A percentile compares a stretch with the other conserved stretches of the same genome.
Evolutionary conservation across 305 asterid species (phyloP).

Genomic region (Rubia balearica): DNA sequence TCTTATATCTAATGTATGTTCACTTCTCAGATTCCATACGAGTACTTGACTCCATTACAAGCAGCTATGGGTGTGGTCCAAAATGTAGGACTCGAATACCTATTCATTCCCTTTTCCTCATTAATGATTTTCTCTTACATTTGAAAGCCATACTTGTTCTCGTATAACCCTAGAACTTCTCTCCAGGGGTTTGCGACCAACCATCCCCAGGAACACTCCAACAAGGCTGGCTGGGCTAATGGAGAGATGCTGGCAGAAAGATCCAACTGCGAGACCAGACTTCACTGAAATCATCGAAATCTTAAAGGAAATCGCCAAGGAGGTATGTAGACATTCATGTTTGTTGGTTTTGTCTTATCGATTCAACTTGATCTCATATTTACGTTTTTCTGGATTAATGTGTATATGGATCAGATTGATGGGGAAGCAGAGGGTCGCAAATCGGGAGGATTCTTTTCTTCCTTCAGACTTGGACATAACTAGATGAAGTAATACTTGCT

Average conservation of each 20-base stretch:
- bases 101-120: neutral
- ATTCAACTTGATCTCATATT: neutral
- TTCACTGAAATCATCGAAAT: slow-evolving; percentile 65
- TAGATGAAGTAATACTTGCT: slow-evolving; percentile 11
- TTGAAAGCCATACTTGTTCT: neutral
- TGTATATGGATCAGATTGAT: slow-evolving; percentile 46
- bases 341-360: neutral
- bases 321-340: slow-evolving; percentile 36
- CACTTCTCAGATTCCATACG: slow-evolving; percentile 67
- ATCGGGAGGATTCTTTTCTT: slow-evolving; percentile 70
- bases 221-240: slow-evolving; percentile 75
- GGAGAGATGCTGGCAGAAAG: slow-evolving; percentile 93
- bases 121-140: neutral
- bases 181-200: slow-evolving; percentile 79
- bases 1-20: slow-evolving; percentile 6
- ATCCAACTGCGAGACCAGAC: slow-evolving; percentile 71
- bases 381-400: neutral
- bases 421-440: slow-evolving; percentile 52
- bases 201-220: slow-evolving; percentile 67
- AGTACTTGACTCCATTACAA: slow-evolving; percentile 80
- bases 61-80: slow-evolving; percentile 97
- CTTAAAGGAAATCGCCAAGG: slow-evolving; percentile 54
- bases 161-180: neutral
- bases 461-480: slow-evolving; percentile 55
- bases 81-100: slow-evolving; percentile 40